phyloP scores from a whole-genome alignment of 2,329 filamentous ascomycete species.

The Pseudogymnoascus sp. region DNA sequence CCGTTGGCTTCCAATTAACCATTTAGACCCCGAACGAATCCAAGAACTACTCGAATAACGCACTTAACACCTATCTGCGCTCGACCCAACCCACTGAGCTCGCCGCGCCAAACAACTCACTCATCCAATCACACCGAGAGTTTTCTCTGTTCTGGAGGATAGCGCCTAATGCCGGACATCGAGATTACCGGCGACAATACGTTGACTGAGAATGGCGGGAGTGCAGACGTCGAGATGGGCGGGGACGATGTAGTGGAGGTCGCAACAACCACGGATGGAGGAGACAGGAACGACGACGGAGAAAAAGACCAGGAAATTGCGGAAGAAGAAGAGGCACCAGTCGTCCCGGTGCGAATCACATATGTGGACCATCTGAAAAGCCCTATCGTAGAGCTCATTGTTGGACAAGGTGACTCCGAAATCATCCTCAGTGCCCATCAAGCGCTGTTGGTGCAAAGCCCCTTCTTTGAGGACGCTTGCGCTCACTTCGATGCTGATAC shows the following conservation, averaged over 20 bases:
- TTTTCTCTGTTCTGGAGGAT: not conserved
- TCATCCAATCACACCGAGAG: not conserved
- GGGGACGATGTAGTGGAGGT: constrained; percentile 26
- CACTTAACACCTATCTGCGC: too few relatives aligned
- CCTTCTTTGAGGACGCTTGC: constrained; percentile 63
- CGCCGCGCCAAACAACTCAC: not conserved
- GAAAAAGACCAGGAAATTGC: constrained; percentile 22
- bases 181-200: constrained; percentile 18
- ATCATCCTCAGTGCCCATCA: constrained; percentile 73
- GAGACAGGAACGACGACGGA: constrained; percentile 17
- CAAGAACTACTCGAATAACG: not conserved
- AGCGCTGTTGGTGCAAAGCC: constrained; percentile 65
- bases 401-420: constrained; percentile 54
- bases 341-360: constrained; percentile 20
- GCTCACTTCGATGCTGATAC: constrained; percentile 55
- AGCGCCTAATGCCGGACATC: constrained; percentile 21
- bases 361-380: constrained; percentile 60
- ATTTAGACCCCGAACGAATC: not conserved
- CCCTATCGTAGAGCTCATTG: constrained; percentile 61
- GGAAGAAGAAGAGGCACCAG: constrained; percentile 18
- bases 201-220: constrained; percentile 15
- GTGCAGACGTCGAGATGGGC: constrained; percentile 27
- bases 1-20: not conserved
- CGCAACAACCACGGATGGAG: constrained; percentile 15
- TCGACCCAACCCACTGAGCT: not conserved